Conservation (phyloP, 768 basidiomycete genomes). For the Lentinula lateritia region DNA sequence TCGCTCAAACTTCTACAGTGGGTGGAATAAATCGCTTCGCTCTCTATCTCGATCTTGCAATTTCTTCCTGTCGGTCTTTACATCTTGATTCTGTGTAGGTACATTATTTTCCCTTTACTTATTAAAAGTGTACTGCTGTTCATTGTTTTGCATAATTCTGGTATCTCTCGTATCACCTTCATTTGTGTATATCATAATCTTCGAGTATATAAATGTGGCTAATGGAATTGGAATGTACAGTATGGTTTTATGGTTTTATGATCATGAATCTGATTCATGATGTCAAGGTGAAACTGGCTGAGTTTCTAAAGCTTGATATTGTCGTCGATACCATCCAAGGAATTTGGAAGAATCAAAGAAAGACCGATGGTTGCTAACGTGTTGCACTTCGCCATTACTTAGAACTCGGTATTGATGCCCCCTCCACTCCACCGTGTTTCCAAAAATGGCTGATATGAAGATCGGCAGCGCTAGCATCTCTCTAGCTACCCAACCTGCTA, state of each 20-base stretch:
- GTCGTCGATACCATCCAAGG: slow-evolving; percentile 11
- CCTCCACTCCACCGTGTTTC: slow-evolving; percentile 83
- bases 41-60: not conserved
- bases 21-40: slow-evolving; percentile 2
- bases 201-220: not conserved
- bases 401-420: slow-evolving; percentile 73
- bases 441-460: slow-evolving; percentile 76
- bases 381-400: slow-evolving; percentile 63
- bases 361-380: slow-evolving; percentile 16
- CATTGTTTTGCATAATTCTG: not conserved
- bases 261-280: not conserved
- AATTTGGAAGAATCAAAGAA: slow-evolving; percentile 20
- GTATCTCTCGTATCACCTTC: not conserved
- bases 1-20: slow-evolving; percentile 1
- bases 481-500: slow-evolving; percentile 72
- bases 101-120: not conserved
- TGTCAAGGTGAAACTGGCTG: slow-evolving; percentile 7
- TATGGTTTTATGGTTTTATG: no score
- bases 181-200: not conserved
- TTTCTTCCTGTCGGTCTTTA: not conserved
- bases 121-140: not conserved
- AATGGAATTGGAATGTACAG: not conserved
- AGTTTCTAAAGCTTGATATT: slow-evolving; percentile 29
- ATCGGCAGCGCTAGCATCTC: slow-evolving; percentile 87
- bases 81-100: not conserved